Evolutionary conservation across 2,329 filamentous ascomycete genomes (phyloP).

Genomic region (Colletotrichum spinosum): DNA sequence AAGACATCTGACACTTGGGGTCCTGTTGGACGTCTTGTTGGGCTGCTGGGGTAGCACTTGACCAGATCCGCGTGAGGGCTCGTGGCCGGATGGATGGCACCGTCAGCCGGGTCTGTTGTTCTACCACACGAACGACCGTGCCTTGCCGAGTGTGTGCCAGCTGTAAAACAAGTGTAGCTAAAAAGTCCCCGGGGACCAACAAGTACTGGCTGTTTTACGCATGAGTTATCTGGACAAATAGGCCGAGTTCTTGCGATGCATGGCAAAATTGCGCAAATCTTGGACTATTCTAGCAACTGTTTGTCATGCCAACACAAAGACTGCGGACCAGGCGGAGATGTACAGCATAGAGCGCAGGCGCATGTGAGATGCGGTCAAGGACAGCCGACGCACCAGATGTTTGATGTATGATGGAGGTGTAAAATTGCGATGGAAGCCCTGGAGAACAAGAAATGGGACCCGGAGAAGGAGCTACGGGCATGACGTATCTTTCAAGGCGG

Average conservation of each 20-base stretch:
- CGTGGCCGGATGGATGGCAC: conserved; percentile 29
- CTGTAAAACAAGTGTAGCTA: too few relatives aligned
- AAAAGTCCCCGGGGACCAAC: too few relatives aligned
- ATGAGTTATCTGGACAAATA: not conserved
- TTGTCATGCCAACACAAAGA: not conserved
- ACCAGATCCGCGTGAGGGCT: conserved; percentile 33
- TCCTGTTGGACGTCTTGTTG: conserved; percentile 13
- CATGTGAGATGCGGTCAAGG: not conserved
- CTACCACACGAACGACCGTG: conserved; percentile 20
- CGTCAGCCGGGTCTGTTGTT: conserved; percentile 28
- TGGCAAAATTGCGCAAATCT: conserved; percentile 6
- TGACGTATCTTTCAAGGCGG: conserved; percentile 28
- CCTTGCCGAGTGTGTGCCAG: not conserved
- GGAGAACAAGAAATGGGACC: too few relatives aligned
- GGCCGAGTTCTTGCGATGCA: not conserved
- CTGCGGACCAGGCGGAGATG: not conserved
- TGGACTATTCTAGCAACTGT: not conserved
- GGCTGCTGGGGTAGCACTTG: conserved; percentile 33
- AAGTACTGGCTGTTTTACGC: not conserved
- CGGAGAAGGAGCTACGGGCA: conserved; percentile 27
- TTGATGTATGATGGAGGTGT: not conserved
- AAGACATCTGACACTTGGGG: conserved; percentile 29
- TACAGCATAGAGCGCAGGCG: not conserved
- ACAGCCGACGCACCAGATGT: not conserved
- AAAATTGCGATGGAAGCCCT: not conserved